Evolutionary conservation across 2,329 filamentous ascomycete species (phyloP), one percentile per base, ranked within the genome.

Genomic region (Fusarium sp.): DNA sequence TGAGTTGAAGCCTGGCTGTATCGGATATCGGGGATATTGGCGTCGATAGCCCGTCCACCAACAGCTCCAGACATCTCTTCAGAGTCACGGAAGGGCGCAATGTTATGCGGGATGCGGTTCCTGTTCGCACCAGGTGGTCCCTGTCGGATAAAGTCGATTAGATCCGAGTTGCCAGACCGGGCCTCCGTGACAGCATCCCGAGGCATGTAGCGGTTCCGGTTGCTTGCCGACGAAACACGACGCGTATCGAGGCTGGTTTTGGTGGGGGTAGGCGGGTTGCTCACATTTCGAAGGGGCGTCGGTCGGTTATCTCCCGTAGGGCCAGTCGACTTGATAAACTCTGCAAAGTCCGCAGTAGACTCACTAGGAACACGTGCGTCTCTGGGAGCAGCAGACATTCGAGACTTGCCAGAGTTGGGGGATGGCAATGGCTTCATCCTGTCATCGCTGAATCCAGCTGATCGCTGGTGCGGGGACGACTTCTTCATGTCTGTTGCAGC

Each of bases 141-240:
- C 80, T 94, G 92, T 54, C 95, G 92, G 74, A 99, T 97, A 81
- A 99, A 98, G 80, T 98, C 95, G 74, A 98, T 98, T 67, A 99
- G 85, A 70, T 98, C 97, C 14, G 94, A 93, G 66, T 92, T 97
- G 74, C 92, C 92, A 60, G 91, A 90, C 61, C 87, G 88, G 66
- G 85, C 85, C 59, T 91, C 88, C 18, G 91, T 88, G 47, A 88
- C 87, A 40, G 94, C 90, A 70, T 95, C 92, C 58, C 95, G 93
- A 67, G 96, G 91, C 81, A 93, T 89, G 57, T 93, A 87, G 68
- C 89, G 90, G 56, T 85, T 85, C 66, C 88, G 85, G 70, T 81
- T 87, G 63, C 83, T 84, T 20, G 82, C 79, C 7, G 83, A 81
- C 11, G 83, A 82, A 38, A 79, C 73, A 20, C 83, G 84, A 58